Percentiles rank a stretch among this genome's conserved stretches.
phyloP scores from a whole-genome alignment of 1,284 basidiomycete genomes.

The Ustilago bromivora region DNA sequence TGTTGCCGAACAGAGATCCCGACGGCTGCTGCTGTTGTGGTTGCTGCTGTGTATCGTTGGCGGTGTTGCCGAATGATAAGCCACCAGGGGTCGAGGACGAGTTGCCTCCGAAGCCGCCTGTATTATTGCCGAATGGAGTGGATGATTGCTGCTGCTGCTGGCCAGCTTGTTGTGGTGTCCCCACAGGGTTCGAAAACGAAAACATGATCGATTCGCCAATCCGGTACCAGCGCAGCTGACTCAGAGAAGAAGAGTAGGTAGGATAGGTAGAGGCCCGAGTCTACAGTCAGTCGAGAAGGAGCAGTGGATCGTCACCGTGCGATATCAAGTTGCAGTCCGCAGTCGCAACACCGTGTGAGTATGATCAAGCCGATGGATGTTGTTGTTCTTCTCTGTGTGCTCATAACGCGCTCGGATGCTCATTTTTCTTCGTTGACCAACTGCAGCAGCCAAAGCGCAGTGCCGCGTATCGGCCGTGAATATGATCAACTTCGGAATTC shows the following conservation, averaged over 20 bases:
- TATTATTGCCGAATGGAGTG: constrained; percentile 29
- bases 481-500: constrained; percentile 8
- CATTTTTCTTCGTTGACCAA: neutral
- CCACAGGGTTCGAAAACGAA: constrained; percentile 35
- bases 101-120: constrained; percentile 36
- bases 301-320: neutral
- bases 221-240: too few species aligned
- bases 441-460: neutral
- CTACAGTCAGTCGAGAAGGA: neutral
- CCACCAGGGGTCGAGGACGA: constrained; percentile 32
- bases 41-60: constrained; percentile 20
- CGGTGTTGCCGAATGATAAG: constrained; percentile 39
- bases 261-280: neutral
- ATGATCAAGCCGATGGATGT: constrained; percentile 16
- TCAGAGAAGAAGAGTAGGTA: neutral
- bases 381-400: constrained; percentile 19
- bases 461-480: constrained; percentile 9
- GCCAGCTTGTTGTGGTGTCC: constrained; percentile 30
- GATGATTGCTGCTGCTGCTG: constrained; percentile 37
- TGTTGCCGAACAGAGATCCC: constrained; percentile 31
- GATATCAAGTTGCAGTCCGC: neutral
- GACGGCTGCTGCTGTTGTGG: constrained; percentile 23
- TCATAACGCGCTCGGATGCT: constrained; percentile 24
- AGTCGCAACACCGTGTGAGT: neutral
- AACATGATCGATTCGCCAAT: constrained; percentile 22